Evolutionary conservation across 768 basidiomycete species (phyloP).

Genomic region (Boletus sensibilis): DNA sequence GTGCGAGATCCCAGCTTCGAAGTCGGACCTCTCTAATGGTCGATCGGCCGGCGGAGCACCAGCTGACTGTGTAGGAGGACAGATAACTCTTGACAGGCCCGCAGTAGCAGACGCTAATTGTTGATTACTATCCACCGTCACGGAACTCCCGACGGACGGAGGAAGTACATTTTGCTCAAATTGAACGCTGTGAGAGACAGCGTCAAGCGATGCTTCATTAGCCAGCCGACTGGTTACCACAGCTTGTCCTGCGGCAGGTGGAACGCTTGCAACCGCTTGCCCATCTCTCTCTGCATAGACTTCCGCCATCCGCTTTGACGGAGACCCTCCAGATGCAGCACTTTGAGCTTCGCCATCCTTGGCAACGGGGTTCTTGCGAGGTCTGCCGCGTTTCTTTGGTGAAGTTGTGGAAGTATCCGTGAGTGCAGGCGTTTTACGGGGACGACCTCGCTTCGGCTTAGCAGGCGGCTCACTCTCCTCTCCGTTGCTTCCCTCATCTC

Average conservation of each 20-base stretch:
- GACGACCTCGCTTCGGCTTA: conserved; percentile 53
- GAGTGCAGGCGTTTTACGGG: conserved; percentile 41
- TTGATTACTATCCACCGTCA: background rate
- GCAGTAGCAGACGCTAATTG: background rate
- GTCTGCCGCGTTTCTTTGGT: conserved; percentile 38
- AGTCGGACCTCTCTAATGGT: background rate
- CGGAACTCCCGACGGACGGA: background rate
- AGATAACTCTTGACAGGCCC: background rate
- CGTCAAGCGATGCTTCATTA: background rate
- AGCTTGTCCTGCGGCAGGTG: background rate
- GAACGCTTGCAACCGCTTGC: background rate
- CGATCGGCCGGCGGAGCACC: no score
- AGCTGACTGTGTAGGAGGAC: background rate
- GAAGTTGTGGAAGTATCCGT: conserved; percentile 8
- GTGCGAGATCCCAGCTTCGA: background rate
- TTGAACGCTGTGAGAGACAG: background rate
- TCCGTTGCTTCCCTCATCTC: conserved; percentile 23
- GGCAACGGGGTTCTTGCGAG: conserved; percentile 25
- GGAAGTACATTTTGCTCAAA: background rate
- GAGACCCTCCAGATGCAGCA: conserved; percentile 4
- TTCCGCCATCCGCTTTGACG: background rate
- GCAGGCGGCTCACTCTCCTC: conserved; percentile 21
- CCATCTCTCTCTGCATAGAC: background rate
- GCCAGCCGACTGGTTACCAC: background rate
- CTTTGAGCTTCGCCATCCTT: conserved; percentile 1